phyloP scores from a whole-genome alignment of 2,329 filamentous ascomycete species.

The Aspergillus brunneoviolaceus region DNA sequence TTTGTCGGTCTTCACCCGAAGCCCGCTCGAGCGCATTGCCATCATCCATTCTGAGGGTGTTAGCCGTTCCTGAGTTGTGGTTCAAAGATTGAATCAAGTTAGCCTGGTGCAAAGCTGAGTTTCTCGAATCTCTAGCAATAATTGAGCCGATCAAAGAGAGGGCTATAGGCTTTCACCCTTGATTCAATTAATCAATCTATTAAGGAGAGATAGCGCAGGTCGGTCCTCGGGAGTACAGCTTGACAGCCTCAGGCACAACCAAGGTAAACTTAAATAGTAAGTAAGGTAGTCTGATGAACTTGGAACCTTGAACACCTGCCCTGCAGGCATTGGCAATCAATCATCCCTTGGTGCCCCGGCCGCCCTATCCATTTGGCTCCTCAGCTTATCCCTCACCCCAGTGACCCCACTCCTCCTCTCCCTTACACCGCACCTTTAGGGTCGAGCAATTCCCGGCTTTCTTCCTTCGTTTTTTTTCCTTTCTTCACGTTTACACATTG shows the following conservation, averaged over 20 bases:
- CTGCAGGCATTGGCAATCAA: too few relatives aligned
- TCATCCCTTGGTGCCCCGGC: neutral
- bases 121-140: slow-evolving; percentile 1
- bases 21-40: neutral
- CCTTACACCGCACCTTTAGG: slow-evolving; percentile 18
- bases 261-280: too few relatives aligned
- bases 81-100: too few relatives aligned
- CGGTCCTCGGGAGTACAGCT: too few relatives aligned
- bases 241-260: too few relatives aligned
- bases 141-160: slow-evolving; percentile 7
- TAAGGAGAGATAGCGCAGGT: too few relatives aligned
- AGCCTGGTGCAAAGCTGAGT: neutral
- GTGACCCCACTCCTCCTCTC: neutral
- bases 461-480: neutral
- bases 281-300: too few relatives aligned
- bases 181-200: slow-evolving; percentile 8
- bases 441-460: neutral
- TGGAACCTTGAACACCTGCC: too few relatives aligned
- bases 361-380: neutral
- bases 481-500: neutral
- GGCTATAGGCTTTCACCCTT: slow-evolving; percentile 13
- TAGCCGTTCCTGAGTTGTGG: neutral
- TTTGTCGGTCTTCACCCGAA: neutral
- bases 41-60: neutral
- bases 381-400: too few relatives aligned